phyloP scores from a whole-genome alignment of 176 grass and related monocot genomes.

The Zoysia japonica region DNA sequence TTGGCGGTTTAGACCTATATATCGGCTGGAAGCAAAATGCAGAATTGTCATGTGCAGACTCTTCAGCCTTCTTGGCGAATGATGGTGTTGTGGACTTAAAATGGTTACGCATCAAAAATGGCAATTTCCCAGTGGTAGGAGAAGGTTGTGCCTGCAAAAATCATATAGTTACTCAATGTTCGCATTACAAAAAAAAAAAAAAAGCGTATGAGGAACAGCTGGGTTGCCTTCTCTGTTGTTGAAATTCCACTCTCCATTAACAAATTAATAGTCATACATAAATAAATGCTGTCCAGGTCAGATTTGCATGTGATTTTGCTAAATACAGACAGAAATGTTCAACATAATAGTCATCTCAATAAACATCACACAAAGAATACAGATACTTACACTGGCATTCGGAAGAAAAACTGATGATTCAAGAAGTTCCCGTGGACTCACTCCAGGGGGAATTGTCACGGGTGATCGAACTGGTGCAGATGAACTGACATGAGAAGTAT shows the following conservation, averaged over 20 bases:
- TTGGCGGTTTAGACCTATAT: constrained; percentile 45
- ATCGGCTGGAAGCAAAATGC: constrained; percentile 64
- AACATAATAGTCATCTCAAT: background rate
- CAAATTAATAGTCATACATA: background rate
- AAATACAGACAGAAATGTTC: background rate
- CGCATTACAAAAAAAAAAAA: constrained; percentile 25
- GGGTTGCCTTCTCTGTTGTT: background rate
- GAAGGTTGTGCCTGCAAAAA: constrained; percentile 74
- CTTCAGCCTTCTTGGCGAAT: constrained; percentile 34
- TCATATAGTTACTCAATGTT: constrained; percentile 7
- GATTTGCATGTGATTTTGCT: constrained; percentile 9
- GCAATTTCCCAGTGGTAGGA: constrained; percentile 82
- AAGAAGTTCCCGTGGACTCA: constrained; percentile 73
- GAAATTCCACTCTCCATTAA: background rate
- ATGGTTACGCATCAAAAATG: constrained; percentile 47
- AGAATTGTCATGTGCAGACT: constrained; percentile 39
- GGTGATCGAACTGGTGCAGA: constrained; percentile 52
- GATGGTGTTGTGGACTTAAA: constrained; percentile 20
- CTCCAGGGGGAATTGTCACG: constrained; percentile 76
- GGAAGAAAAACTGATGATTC: constrained; percentile 90
- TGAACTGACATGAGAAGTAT: constrained; percentile 54
- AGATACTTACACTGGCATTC: constrained; percentile 60
- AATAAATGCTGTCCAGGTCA: background rate
- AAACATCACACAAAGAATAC: background rate
- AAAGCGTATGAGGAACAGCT: background rate